Conservation (phyloP, 2,329 filamentous ascomycete species). For the Cordyceps tenuipes region DNA sequence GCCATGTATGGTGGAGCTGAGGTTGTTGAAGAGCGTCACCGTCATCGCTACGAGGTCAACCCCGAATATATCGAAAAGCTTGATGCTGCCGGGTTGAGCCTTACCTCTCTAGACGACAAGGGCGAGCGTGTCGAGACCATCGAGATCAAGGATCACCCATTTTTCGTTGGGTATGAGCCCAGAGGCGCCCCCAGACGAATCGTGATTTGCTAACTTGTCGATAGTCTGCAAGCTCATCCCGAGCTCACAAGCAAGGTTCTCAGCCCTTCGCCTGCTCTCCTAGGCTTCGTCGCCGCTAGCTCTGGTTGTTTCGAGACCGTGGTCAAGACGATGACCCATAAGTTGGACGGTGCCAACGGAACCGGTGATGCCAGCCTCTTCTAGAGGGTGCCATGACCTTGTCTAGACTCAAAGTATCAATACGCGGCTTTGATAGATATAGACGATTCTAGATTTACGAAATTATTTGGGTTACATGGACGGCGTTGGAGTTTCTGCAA, state of each 20-base stretch:
- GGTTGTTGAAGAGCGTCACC: constrained; percentile 64
- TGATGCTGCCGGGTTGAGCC: constrained; percentile 59
- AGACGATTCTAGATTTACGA: neutral
- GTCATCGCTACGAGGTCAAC: constrained; percentile 88
- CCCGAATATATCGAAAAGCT: constrained; percentile 64
- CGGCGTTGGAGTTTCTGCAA: neutral
- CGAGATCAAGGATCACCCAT: constrained; percentile 75
- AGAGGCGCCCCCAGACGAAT: neutral
- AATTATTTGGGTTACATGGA: neutral
- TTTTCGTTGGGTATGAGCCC: constrained; percentile 49
- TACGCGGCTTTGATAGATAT: neutral
- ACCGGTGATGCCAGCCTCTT: constrained; percentile 8
- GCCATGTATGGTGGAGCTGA: constrained; percentile 58
- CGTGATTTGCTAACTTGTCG: neutral
- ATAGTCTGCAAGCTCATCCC: constrained; percentile 76
- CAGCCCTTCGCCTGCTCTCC: constrained; percentile 61
- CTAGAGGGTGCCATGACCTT: neutral
- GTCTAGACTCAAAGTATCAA: neutral
- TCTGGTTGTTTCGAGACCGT: constrained; percentile 53
- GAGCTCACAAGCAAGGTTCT: constrained; percentile 75
- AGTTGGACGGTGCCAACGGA: constrained; percentile 9
- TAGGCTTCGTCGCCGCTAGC: constrained; percentile 44
- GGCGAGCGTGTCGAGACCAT: constrained; percentile 76
- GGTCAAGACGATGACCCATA: constrained; percentile 8
- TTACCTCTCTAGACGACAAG: constrained; percentile 71